Evolutionary conservation across 345 rosid genomes (phyloP).

Genomic region (Ailanthus altissimus): DNA sequence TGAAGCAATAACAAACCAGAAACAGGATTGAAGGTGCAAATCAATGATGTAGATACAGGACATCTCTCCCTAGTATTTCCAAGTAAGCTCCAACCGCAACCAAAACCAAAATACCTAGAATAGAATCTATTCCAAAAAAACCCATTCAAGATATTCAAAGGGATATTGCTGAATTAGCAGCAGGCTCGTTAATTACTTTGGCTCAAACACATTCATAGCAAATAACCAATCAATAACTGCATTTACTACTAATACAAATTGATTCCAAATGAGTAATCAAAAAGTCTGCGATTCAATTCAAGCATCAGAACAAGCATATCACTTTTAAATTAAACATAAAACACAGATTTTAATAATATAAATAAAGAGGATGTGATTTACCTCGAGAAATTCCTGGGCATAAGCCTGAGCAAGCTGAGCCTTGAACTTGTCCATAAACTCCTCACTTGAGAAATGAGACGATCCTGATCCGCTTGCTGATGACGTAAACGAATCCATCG

Average conservation of each 20-base stretch:
- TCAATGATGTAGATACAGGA: neutral
- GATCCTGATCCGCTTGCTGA: conserved; percentile 46
- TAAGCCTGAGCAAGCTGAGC: conserved; percentile 75
- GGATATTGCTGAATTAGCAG: no score
- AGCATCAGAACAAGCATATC: neutral
- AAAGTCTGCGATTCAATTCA: neutral
- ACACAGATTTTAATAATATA: no score
- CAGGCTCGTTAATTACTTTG: no score
- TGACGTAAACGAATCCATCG: conserved; percentile 74
- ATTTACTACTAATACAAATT: no score
- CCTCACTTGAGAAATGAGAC: conserved; percentile 47
- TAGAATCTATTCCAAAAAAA: no score
- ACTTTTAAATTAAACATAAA: neutral
- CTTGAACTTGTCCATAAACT: conserved; percentile 70
- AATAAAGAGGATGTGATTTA: conserved; percentile 14
- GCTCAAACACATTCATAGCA: no score
- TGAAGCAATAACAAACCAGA: neutral
- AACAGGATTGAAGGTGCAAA: neutral
- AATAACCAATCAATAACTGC: no score
- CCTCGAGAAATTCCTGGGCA: conserved; percentile 83
- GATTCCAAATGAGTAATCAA: no score
- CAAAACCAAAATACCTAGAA: neutral
- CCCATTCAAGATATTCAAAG: no score
- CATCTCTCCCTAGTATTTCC: no score
- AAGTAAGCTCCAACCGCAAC: neutral